A percentile compares a stretch with the other conserved stretches of the same genome.
phyloP scores from a whole-genome alignment of 2,329 filamentous ascomycete genomes.

The Fusarium sp. region DNA sequence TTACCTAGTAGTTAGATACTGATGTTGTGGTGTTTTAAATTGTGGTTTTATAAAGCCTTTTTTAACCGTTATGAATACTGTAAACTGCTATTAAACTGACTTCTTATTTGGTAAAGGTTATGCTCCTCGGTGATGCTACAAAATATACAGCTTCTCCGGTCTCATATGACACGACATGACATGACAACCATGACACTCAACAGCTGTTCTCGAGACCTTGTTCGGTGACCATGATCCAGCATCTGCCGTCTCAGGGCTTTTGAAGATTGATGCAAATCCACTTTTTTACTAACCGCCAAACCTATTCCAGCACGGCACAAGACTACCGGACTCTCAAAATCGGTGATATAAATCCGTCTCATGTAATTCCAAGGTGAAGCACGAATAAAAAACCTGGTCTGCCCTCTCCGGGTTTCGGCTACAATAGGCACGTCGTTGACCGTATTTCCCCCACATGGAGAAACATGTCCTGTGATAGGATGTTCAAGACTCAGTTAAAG shows the following conservation, averaged over 20 bases:
- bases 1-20: constrained; percentile 7
- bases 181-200: constrained; percentile 6
- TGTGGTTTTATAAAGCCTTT: constrained; percentile 14
- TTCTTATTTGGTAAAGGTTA: neutral
- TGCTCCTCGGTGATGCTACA: neutral
- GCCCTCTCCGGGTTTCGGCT: constrained; percentile 37
- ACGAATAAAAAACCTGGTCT: constrained; percentile 22
- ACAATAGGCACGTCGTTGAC: constrained; percentile 34
- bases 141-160: neutral
- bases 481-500: neutral
- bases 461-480: constrained; percentile 20
- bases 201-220: constrained; percentile 28
- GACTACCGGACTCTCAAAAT: constrained; percentile 34
- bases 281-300: constrained; percentile 36
- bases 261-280: constrained; percentile 10
- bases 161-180: neutral
- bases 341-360: constrained; percentile 34
- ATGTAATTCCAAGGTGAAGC: constrained; percentile 25
- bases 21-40: neutral
- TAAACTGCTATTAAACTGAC: neutral
- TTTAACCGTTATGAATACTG: constrained; percentile 2
- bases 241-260: constrained; percentile 14
- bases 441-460: constrained; percentile 24
- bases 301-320: constrained; percentile 40
- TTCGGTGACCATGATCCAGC: constrained; percentile 35